These are phyloP conservation scores for Spiraea crenata DNA, from an alignment of 331 rosid genomes.

Conservation along the genomic window DNA sequence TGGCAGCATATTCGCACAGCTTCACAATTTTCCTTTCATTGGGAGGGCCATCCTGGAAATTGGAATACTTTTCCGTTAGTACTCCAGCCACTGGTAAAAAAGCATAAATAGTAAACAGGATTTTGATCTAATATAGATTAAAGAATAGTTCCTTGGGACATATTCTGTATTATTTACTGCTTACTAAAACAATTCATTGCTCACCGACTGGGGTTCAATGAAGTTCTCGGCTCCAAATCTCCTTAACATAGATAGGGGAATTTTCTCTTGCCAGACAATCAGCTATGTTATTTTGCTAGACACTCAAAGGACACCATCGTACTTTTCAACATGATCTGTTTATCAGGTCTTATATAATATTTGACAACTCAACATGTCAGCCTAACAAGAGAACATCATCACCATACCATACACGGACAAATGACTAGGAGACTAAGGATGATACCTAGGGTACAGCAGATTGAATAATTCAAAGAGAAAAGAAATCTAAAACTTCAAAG, in stretches of 20 bases:
- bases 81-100: slow-evolving; percentile 12
- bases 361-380: background rate
- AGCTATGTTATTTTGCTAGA: background rate
- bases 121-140: background rate
- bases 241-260: background rate
- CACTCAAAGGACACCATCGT: background rate
- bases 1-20: slow-evolving; percentile 93
- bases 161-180: background rate
- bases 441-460: background rate
- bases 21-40: slow-evolving; percentile 84
- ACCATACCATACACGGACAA: background rate
- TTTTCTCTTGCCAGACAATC: background rate
- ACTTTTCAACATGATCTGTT: background rate
- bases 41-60: slow-evolving; percentile 71
- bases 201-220: background rate
- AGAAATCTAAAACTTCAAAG: background rate
- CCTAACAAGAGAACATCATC: background rate
- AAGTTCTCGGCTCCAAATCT: background rate
- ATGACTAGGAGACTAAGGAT: background rate
- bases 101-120: background rate
- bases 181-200: background rate
- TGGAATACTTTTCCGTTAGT: slow-evolving; percentile 14
- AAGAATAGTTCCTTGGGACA: slow-evolving; percentile 11
- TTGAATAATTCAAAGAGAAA: background rate
- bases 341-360: background rate